Evolutionary conservation across 192 early-diverging fungal species (phyloP).

Genomic region (Umbelopsis vinacea): DNA sequence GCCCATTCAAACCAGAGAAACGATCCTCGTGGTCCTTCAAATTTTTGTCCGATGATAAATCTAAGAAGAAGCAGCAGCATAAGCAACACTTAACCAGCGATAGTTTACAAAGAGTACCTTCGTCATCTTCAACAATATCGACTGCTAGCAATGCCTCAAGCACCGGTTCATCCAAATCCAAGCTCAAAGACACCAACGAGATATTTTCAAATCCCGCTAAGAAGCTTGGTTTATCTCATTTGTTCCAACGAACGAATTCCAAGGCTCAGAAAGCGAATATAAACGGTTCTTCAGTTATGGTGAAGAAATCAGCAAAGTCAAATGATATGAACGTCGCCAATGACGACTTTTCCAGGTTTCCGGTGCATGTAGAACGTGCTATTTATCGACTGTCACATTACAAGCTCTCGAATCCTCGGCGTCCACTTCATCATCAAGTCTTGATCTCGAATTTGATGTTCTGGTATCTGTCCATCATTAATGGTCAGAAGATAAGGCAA

Average conservation of each 20-base stretch:
- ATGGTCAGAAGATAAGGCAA: constrained; percentile 3
- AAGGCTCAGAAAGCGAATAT: background rate
- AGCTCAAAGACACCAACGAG: background rate
- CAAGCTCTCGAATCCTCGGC: constrained; percentile 76
- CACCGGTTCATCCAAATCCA: background rate
- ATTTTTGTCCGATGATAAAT: constrained; percentile 29
- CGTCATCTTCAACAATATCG: background rate
- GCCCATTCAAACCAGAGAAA: background rate
- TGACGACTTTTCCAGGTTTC: constrained; percentile 31
- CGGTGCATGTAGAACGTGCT: constrained; percentile 78
- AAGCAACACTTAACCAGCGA: background rate
- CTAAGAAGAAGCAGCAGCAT: constrained; percentile 23
- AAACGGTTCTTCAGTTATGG: background rate
- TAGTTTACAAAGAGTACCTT: background rate
- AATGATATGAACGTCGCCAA: background rate
- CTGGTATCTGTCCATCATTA: constrained; percentile 78
- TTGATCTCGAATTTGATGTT: constrained; percentile 83
- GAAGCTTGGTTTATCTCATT: background rate
- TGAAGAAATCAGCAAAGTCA: background rate
- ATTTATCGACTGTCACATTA: constrained; percentile 76
- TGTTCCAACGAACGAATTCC: constrained; percentile 2
- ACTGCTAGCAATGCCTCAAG: background rate
- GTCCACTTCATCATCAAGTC: constrained; percentile 75
- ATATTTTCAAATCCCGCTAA: background rate
- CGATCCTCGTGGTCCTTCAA: constrained; percentile 25